Conservation (phyloP, 2,329 filamentous ascomycete genomes). For the Hymenotorrendiella dingleyae region DNA sequence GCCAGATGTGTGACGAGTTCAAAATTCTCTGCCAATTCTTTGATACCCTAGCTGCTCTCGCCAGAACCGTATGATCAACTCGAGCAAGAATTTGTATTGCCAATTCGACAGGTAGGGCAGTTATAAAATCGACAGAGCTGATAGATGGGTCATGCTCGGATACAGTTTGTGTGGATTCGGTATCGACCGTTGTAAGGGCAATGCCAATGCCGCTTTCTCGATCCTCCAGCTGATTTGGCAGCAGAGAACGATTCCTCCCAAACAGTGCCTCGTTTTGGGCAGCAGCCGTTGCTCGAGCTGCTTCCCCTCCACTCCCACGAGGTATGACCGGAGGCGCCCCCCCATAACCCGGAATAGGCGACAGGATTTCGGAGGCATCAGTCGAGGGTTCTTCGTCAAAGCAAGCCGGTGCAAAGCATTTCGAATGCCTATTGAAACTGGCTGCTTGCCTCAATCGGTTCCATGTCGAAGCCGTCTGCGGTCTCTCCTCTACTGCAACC, state of each 20-base stretch:
- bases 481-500: constrained; percentile 21
- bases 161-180: too few relatives aligned
- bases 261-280: constrained; percentile 47
- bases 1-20: constrained; percentile 55
- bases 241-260: constrained; percentile 35
- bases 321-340: constrained; percentile 56
- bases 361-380: constrained; percentile 16
- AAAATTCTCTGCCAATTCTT: constrained; percentile 42
- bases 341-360: constrained; percentile 32
- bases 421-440: constrained; percentile 28
- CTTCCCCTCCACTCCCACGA: constrained; percentile 52
- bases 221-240: constrained; percentile 42
- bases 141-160: constrained; percentile 39
- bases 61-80: constrained; percentile 48
- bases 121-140: constrained; percentile 53
- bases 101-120: constrained; percentile 49
- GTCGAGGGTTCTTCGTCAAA: constrained; percentile 17
- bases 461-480: constrained; percentile 25
- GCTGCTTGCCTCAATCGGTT: constrained; percentile 27
- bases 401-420: constrained; percentile 12
- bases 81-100: constrained; percentile 52
- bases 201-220: constrained; percentile 62
- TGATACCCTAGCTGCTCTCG: constrained; percentile 45
- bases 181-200: constrained; percentile 34
- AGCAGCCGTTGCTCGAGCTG: constrained; percentile 52